A percentile compares a stretch with the other conserved stretches of the same genome.
Conservation (phyloP, 345 rosid genomes). For the Aurinia saxatilis region DNA sequence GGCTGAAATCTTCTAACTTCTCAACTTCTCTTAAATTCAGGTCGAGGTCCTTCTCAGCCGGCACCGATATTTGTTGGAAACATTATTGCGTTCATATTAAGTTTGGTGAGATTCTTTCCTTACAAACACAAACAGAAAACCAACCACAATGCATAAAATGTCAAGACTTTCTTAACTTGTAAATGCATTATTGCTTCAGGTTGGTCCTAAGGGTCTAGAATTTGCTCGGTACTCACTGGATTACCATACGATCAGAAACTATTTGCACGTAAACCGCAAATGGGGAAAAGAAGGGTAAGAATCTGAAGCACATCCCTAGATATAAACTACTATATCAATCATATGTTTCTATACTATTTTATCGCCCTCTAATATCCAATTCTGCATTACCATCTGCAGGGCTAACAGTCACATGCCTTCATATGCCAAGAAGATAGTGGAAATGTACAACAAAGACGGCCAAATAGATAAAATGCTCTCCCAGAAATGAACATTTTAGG, state of each 20-base stretch:
- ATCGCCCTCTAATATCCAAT: not conserved
- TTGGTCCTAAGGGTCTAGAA: constrained; percentile 95
- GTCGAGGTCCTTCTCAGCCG: constrained; percentile 88
- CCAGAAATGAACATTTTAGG: constrained; percentile 25
- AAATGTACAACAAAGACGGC: constrained; percentile 67
- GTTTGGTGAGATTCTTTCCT: constrained; percentile 49
- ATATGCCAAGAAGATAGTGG: constrained; percentile 75
- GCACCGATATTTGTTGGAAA: constrained; percentile 77
- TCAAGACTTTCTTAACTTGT: not conserved
- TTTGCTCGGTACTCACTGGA: constrained; percentile 94
- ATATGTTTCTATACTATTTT: not conserved
- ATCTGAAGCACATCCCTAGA: not conserved
- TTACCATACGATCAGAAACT: constrained; percentile 95
- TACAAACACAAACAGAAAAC: not conserved
- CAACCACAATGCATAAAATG: not conserved
- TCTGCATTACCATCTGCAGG: constrained; percentile 35
- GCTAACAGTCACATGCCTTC: constrained; percentile 73
- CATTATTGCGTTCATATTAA: constrained; percentile 64
- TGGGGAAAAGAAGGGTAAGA: constrained; percentile 86
- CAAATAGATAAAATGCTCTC: constrained; percentile 71
- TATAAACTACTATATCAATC: not conserved
- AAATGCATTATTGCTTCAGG: constrained; percentile 34
- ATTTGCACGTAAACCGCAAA: constrained; percentile 57
- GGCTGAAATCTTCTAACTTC: not conserved
- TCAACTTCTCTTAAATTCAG: constrained; percentile 28